A percentile compares a stretch with the other conserved stretches of the same genome.
These are phyloP conservation scores for Cyclospora cayetanensis DNA, from an alignment of 169 alveolate genomes.

Conservation along the genomic window DNA sequence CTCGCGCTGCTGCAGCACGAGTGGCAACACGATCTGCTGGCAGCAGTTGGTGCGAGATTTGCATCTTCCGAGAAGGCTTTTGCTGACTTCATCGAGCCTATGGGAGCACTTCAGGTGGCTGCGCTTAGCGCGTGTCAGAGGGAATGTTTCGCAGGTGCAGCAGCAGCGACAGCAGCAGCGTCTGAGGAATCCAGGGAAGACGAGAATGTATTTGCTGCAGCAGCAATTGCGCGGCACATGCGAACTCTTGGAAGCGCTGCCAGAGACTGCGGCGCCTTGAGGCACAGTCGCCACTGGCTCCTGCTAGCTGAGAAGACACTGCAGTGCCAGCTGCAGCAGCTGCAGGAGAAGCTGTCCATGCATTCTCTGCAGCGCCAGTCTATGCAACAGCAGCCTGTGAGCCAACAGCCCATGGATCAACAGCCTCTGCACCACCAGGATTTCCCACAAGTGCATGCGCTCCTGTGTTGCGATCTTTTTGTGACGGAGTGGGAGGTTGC, in stretches of 20 bases:
- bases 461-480: slow-evolving; percentile 26
- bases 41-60: not conserved
- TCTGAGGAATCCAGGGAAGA: no score
- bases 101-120: slow-evolving; percentile 33
- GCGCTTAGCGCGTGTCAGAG: not conserved
- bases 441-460: not conserved
- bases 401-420: not conserved
- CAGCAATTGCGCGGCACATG: slow-evolving; percentile 6
- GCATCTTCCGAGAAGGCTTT: not conserved
- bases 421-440: not conserved
- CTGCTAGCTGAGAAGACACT: slow-evolving; percentile 7
- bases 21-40: slow-evolving; percentile 24
- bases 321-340: not conserved
- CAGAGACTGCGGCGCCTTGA: slow-evolving; percentile 16
- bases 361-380: not conserved
- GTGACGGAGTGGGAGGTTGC: slow-evolving; percentile 49
- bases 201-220: not conserved
- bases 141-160: no score
- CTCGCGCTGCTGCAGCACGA: slow-evolving; percentile 36
- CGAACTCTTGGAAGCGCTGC: slow-evolving; percentile 20
- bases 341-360: not conserved
- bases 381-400: not conserved
- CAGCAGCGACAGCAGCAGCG: not conserved
- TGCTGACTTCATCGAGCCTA: not conserved
- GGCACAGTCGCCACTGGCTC: slow-evolving; percentile 48